These are phyloP conservation scores for Ogataea angusta DNA, from an alignment of 805 yeast species.

Conservation along the genomic window DNA sequence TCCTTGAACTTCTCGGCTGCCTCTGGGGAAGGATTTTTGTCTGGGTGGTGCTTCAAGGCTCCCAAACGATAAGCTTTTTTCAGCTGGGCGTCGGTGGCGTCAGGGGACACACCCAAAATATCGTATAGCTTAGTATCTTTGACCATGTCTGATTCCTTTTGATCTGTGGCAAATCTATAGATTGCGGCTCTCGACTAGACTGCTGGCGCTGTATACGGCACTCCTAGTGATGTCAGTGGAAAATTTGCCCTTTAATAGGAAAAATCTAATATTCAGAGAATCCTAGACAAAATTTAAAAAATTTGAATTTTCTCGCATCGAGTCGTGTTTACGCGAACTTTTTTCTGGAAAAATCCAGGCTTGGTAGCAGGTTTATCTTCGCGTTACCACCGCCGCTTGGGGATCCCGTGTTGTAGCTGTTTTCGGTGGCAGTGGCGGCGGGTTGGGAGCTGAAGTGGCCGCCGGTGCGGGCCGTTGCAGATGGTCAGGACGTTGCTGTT, in stretches of 20 bases:
- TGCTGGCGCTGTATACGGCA: background rate
- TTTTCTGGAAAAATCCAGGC: conserved; percentile 17
- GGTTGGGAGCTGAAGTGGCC: background rate
- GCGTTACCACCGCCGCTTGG: background rate
- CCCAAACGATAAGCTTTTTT: conserved; percentile 81
- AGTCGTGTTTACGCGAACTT: conserved; percentile 12
- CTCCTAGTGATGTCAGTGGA: background rate
- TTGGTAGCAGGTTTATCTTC: conserved; percentile 1
- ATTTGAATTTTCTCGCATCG: conserved; percentile 11
- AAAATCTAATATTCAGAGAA: conserved; percentile 1
- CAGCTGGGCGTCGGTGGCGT: conserved; percentile 66
- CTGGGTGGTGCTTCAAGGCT: conserved; percentile 81
- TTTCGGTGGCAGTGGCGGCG: background rate
- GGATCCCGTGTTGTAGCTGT: background rate
- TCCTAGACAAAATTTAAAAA: conserved; percentile 13
- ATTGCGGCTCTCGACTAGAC: background rate
- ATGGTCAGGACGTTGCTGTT: background rate
- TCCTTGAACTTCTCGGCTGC: conserved; percentile 96
- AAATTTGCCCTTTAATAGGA: background rate
- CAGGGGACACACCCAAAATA: conserved; percentile 64
- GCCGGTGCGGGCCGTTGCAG: too few relatives aligned
- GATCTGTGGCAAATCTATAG: conserved; percentile 1
- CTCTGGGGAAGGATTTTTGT: conserved; percentile 79
- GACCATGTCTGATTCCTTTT: conserved; percentile 51
- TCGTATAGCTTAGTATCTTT: conserved; percentile 79